Evolutionary conservation across 345 rosid genomes (phyloP).

Genomic region (Melaleuca alternifolia): DNA sequence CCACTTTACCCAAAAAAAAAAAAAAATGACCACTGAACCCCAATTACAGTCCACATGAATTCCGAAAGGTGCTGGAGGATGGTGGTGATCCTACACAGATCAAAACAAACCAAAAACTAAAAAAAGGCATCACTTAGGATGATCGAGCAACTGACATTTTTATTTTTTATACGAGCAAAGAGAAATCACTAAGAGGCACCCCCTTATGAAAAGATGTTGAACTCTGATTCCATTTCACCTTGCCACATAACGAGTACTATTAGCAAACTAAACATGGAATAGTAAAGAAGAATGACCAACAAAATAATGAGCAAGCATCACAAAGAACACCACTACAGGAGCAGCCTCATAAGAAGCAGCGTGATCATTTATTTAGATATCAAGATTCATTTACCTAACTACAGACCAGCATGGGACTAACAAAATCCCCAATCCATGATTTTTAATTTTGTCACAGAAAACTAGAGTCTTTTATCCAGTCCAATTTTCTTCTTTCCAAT

Average conservation of each 20-base stretch:
- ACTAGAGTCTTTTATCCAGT: neutral
- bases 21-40: neutral
- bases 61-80: neutral
- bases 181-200: neutral
- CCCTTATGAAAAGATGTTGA: neutral
- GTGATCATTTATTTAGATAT: neutral
- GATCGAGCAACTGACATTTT: neutral
- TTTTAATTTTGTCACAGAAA: neutral
- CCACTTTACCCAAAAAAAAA: no score
- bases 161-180: neutral
- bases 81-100: neutral
- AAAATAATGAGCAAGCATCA: neutral
- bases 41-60: neutral
- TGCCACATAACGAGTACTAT: neutral
- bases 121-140: neutral
- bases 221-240: neutral
- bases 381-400: neutral
- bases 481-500: neutral
- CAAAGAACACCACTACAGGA: neutral
- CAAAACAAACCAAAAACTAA: neutral
- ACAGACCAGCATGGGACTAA: neutral
- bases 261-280: neutral
- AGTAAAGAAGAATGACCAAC: neutral
- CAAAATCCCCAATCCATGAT: neutral
- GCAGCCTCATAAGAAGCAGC: neutral